Base-by-base conservation (phyloP, 768 basidiomycete species). In the Chalciporus chontae region DNA sequence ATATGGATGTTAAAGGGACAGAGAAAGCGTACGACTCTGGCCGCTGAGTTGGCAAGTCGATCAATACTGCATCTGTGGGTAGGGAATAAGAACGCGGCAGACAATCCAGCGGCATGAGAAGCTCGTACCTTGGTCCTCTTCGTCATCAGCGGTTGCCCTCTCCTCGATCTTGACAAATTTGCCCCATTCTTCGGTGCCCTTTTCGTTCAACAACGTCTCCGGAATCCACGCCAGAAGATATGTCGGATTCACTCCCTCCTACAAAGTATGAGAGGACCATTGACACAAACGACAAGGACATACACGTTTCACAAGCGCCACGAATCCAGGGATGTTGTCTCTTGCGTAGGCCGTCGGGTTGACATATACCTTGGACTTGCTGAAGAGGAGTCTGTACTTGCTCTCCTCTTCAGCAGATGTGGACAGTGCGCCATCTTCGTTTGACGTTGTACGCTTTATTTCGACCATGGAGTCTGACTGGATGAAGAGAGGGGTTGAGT, bases 11-110 rank as follows among this genome's bases (percentile, higher is more conserved):
- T 40, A 96, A 62, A 9, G 94, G 88, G 0, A 95, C 88, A n/a
- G 94, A 94, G 72, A 96, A 96, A 1, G 94, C 92, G 63, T 96
- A 96, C 17, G 89, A 89, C 66, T 94, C 90, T 3, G 91, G 87
- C 43, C 86, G 75, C 57, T 87, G 85, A 1, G 81, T 81, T 27
- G 92, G 92, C 47, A 92, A 75, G 57, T 92, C 87, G 53, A 94
- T 90, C 37, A 93, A 77, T 19, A 94, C 87, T 24, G 84, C 84
- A 61, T 94, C 91, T 92, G 52, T 21, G 39, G 52, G 34, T 32
- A 47, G 31, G 45, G 11, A 29, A 52, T 48, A 50, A 50, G 44
- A 54, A n/a, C 47, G 17, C 13, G n/a, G 37, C 15, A 50, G 11
- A 32, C 37, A 23, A 14, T 2, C 29, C 5, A 24, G 37, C 3